Evolutionary conservation across 768 basidiomycete genomes (phyloP), one percentile per base, ranked within the genome.

Genomic region (Candolleomyces efflorescens): DNA sequence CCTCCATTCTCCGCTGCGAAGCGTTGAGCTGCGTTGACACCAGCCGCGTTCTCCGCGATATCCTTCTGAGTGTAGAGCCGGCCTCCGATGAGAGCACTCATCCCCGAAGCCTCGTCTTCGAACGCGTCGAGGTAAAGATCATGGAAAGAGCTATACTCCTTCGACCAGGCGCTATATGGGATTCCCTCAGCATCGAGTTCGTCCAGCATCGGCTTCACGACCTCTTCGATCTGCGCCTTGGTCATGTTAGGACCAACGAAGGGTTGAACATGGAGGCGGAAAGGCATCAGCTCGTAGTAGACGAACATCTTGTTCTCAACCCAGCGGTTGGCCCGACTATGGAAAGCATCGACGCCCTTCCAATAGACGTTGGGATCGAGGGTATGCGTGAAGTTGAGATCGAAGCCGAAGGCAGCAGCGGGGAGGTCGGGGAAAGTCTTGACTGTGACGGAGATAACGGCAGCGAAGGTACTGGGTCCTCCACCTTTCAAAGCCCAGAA

Each of bases 401-500:
- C 37, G 39, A 62, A 59, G 37, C 46, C 39, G 43, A 56, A 54
- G 7, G 54, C 53, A 15, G 62, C 46, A 47, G 59, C 20, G 3
- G 59, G 59, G 12, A 46, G 46, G 20, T 63, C 62, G 11, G 58
- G 54, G 50, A 55, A 61, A 10, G 59, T 68, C 22, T 69, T 71
- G 15, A 68, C 52, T 24, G 58, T 63, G 9, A 62, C 62, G 23
- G 58, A 59, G n/a, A 48, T 50, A 38, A 56, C 56, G 26, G 54
- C 55, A 13, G 48, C 65, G 59, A 60, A 62, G 44, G 63, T 56
- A 18, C 53, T 55, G 10, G 63, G 54, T 44, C 67, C 69, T n/a
- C 69, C 71, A 24, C 68, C 68, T 37, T 64, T 67, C 4, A 79
- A 62, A 3, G 76, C 77, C 65, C 70, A 79, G 63, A 73, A 78